Evolutionary conservation across 306 rosid genomes (phyloP).

Genomic region (Dryas octopetala): DNA sequence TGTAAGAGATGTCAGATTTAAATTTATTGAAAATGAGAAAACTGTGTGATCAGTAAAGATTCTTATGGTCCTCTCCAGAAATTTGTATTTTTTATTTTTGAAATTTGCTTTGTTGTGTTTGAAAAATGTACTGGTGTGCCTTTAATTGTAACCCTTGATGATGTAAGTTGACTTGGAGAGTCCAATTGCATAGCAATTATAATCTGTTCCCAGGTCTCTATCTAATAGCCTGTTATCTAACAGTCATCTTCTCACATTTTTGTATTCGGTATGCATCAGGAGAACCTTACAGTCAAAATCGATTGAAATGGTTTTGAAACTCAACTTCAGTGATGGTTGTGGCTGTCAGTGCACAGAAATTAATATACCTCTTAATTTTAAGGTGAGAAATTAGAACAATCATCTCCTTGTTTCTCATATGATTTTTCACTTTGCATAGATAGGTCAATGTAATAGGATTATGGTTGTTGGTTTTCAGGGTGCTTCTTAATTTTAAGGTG

Average conservation of each 20-base stretch:
- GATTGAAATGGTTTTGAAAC: conserved; percentile 79
- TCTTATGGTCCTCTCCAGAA: not conserved
- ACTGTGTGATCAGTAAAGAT: not conserved
- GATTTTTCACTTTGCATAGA: not conserved
- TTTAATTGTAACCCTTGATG: not conserved
- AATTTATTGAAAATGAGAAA: conserved; percentile 5
- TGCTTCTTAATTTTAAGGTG: conserved; percentile 66
- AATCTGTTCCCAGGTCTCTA: not conserved
- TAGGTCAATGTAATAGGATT: not conserved
- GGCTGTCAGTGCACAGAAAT: conserved; percentile 63
- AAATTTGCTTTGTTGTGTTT: not conserved
- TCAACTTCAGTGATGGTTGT: conserved; percentile 87
- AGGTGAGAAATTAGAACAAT: conserved; percentile 47
- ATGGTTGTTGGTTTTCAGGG: not conserved
- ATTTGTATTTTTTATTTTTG: not conserved
- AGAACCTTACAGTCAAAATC: conserved; percentile 66
- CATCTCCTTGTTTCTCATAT: conserved; percentile 11
- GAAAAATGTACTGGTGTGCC: not conserved
- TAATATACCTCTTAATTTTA: conserved; percentile 71
- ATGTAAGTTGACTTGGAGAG: not conserved
- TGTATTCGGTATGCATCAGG: conserved; percentile 49
- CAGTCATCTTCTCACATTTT: conserved; percentile 26
- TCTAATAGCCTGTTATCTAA: conserved; percentile 11
- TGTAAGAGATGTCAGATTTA: not conserved
- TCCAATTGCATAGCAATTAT: not conserved